Conservation (phyloP, 768 basidiomycete species). For the Punctularia strigosozonata region DNA sequence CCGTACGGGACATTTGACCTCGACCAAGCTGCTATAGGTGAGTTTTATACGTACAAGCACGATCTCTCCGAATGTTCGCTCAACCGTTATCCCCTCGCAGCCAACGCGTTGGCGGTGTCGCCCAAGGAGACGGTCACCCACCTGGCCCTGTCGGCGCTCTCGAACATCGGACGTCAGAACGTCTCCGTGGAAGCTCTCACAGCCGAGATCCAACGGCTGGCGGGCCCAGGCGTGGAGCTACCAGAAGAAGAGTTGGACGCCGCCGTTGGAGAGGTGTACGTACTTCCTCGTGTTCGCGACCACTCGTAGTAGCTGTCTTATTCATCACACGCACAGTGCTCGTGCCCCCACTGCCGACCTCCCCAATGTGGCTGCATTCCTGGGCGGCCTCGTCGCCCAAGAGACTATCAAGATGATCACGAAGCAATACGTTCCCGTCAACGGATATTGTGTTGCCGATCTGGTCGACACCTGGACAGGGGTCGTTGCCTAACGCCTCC, state of each 20-base stretch:
- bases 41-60: constrained; percentile 11
- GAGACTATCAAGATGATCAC: constrained; percentile 97
- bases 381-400: constrained; percentile 91
- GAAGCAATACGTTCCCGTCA: constrained; percentile 86
- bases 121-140: constrained; percentile 59
- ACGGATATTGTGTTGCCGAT: constrained; percentile 78
- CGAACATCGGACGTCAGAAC: constrained; percentile 14
- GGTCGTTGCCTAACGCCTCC: constrained; percentile 16
- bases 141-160: constrained; percentile 58
- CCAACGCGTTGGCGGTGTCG: constrained; percentile 22
- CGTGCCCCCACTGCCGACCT: constrained; percentile 77
- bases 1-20: constrained; percentile 46
- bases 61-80: constrained; percentile 2
- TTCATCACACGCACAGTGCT: constrained; percentile 31
- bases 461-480: constrained; percentile 74
- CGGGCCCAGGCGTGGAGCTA: constrained; percentile 37
- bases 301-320: background rate
- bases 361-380: constrained; percentile 86
- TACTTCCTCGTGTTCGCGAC: constrained; percentile 8
- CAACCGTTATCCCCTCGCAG: constrained; percentile 18
- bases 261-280: constrained; percentile 73
- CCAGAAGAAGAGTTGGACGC: constrained; percentile 43
- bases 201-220: constrained; percentile 33
- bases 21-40: constrained; percentile 39
- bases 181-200: constrained; percentile 37